These are phyloP conservation scores for Alternaria postmessia DNA, from an alignment of 2,329 filamentous ascomycete genomes.

Conservation along the genomic window DNA sequence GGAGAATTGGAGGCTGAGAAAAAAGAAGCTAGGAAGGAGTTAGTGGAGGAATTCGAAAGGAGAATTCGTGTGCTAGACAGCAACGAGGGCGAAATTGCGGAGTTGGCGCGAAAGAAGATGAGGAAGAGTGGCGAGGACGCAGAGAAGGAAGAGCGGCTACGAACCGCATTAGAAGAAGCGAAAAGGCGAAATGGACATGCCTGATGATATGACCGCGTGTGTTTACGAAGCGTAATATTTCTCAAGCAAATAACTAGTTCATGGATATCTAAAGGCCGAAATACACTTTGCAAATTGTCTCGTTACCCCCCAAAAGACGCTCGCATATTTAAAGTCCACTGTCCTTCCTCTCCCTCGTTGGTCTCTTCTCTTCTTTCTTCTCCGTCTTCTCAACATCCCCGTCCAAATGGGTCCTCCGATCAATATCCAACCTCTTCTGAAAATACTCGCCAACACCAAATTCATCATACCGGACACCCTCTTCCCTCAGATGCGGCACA, in stretches of 20 bases:
- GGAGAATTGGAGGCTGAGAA: conserved; percentile 49
- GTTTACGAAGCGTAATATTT: neutral
- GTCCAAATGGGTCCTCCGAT: conserved; percentile 44
- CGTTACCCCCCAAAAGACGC: neutral
- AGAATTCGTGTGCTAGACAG: conserved; percentile 52
- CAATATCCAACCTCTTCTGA: conserved; percentile 41
- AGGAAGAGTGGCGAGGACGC: conserved; percentile 34
- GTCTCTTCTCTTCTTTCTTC: neutral
- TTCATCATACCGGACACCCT: conserved; percentile 38
- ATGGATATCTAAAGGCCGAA: neutral
- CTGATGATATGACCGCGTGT: neutral
- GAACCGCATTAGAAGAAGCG: conserved; percentile 61
- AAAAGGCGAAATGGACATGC: conserved; percentile 61
- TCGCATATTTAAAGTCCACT: neutral
- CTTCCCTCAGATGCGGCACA: conserved; percentile 37
- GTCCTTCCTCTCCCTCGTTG: conserved; percentile 1
- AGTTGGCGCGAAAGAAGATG: conserved; percentile 40
- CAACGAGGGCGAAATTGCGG: conserved; percentile 42
- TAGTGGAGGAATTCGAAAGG: conserved; percentile 47
- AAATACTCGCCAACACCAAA: conserved; percentile 46
- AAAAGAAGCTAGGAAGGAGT: conserved; percentile 39
- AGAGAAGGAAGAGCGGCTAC: conserved; percentile 58
- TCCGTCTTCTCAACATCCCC: conserved; percentile 10
- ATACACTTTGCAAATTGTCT: neutral
- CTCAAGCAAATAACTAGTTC: neutral